Evolutionary conservation across 352 stramenopile species (phyloP), one percentile per base, ranked within the genome.

Genomic region (Thraustochytrium sp.): DNA sequence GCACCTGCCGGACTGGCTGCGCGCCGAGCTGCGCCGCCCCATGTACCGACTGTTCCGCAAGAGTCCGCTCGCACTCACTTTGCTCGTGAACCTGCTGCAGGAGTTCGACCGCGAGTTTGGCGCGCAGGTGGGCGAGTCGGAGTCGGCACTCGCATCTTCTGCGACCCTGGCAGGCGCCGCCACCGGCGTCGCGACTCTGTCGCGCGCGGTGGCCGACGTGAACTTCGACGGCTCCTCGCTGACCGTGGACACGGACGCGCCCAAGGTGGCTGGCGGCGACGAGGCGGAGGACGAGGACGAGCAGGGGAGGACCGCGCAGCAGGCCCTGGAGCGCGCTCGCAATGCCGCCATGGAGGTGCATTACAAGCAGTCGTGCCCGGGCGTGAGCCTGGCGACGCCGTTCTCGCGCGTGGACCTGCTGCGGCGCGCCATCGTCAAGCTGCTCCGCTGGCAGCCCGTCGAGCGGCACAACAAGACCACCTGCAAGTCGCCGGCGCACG

Each of bases 361-460:
- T 18, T 65, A 2, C 42, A 80, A 80, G 31, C 31, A 80, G 51
- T 34, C 34, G 11, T 80, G 68, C 51, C 68, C 31, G 11, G 68
- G 68, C 18, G 3, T 21, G 8, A 53, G 26, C 31, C 40, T 80
- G 23, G 46, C 26, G 26, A 11, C 68, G 23, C 68, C 68, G 21
- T 80, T 37, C 38, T 80, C 68, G 48, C 48, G 68, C 11, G 34
- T 64, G 8, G 68, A 80, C 18, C 42, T 80, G 4, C 46, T 65
- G 18, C 48, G 68, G 13, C 34, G 31, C 8, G 68, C 68, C n/a
- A 61, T 64, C 34, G 13, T 44, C 48, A 80, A 46, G 42, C 68
- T 80, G 13, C 68, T 80, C 4, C 46, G 31, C 3, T 80, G 46
- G 68, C 29, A n/a, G 68, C 68, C 68, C 37, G 21, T 61, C 44